Conservation (phyloP, 352 stramenopile species). For the Globisporangium ultimum region DNA sequence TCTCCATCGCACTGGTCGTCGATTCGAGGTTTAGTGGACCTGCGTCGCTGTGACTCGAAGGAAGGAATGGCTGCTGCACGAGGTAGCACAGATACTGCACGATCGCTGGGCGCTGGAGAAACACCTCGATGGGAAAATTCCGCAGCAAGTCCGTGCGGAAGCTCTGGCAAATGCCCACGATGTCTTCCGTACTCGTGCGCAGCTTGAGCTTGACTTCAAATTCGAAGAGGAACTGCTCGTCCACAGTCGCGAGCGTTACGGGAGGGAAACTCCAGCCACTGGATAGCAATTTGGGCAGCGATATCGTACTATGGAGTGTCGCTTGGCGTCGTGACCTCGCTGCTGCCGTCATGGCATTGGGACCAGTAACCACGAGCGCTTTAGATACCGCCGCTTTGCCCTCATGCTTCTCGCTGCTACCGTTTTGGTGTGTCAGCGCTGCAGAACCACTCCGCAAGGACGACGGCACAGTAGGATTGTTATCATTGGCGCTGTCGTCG, state of each 20-base stretch:
- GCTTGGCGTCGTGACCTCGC: neutral
- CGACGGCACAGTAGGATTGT: too few relatives aligned
- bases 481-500: neutral
- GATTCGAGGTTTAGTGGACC: neutral
- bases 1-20: slow-evolving; percentile 17
- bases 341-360: neutral
- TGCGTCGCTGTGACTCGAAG: slow-evolving; percentile 7
- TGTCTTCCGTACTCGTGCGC: slow-evolving; percentile 35
- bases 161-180: slow-evolving; percentile 44
- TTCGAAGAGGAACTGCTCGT: slow-evolving; percentile 78
- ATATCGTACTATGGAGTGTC: slow-evolving; percentile 3
- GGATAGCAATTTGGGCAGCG: slow-evolving; percentile 2
- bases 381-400: neutral
- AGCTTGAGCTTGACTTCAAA: slow-evolving; percentile 74
- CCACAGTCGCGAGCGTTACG: slow-evolving; percentile 43
- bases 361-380: slow-evolving; percentile 3
- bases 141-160: slow-evolving; percentile 57
- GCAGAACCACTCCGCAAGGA: neutral
- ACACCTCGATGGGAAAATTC: slow-evolving; percentile 65
- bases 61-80: slow-evolving; percentile 55
- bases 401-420: neutral
- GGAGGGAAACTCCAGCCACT: slow-evolving; percentile 56
- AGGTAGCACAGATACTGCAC: slow-evolving; percentile 65
- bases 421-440: neutral
- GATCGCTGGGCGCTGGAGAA: slow-evolving; percentile 58